Evolutionary conservation across 257 asterid species (phyloP), one percentile per base, ranked within the genome.

Genomic region (Solanum stenotomum): DNA sequence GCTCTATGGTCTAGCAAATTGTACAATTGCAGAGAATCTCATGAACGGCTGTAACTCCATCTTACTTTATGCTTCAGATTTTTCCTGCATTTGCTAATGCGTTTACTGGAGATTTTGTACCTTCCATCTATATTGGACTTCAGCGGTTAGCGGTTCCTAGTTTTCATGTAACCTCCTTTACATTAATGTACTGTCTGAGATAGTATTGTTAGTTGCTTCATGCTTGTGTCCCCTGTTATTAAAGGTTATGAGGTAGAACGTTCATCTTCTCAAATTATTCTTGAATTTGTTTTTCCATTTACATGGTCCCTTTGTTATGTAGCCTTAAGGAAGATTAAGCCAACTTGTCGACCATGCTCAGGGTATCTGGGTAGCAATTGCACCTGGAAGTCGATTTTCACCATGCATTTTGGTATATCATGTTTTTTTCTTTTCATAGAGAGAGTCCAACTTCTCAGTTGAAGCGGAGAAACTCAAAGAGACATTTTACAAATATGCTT

Each of bases 1-100:
- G 71, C 86, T 29, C 65, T 46, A 9, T 81, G 85, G 40, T 46
- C 67, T 49, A 49, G 44, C 44, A 29, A 31, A 49, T 49, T 82
- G 86, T 82, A 82, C 71, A 82, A 82, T 82, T 82, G 86, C 86
- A 49, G 70, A 31, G 86, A 31, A 82, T 82, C 70, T 82, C 44
- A 31, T 82, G 70, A 82, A 18, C 13, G 44, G 70, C 44, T 82
- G 44, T 31, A 49, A 82, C 67, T 81, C 1, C 85, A 25, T 15
- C 65, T 44, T 44, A 27, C 40, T 44, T 44, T 16, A 29, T 44
- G 86, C 70, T 31, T 18, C 22, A 18, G 4, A 49, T 20, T 46
- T 29, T 3, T 31, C 71, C 71, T 82, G 68, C 71, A 82, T 82
- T 82, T 82, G 86, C 44, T 31, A 7, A 82, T 82, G 86, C 31